Evolutionary conservation across 2,329 filamentous ascomycete genomes (phyloP).

Genomic region (Gnomoniopsis smithogilvyi): DNA sequence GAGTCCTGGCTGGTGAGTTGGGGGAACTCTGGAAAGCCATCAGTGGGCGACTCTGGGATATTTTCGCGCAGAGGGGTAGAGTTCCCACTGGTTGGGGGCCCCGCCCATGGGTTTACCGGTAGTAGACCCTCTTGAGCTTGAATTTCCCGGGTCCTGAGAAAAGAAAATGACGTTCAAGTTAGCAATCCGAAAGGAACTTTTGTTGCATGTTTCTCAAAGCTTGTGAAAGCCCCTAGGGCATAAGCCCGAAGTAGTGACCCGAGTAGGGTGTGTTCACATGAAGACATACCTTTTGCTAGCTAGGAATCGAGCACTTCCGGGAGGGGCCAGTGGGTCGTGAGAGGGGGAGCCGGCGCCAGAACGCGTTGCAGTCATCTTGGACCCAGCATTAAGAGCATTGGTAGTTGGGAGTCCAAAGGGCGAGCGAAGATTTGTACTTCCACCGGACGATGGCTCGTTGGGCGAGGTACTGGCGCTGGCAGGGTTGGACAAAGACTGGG

Average conservation of each 20-base stretch:
- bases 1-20: constrained; percentile 65
- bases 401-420: constrained; percentile 65
- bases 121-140: constrained; percentile 89
- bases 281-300: constrained; percentile 87
- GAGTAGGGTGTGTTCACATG: neutral
- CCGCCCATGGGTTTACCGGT: constrained; percentile 81
- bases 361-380: constrained; percentile 62
- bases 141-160: constrained; percentile 85
- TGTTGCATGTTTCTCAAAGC: neutral
- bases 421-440: constrained; percentile 55
- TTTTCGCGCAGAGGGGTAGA: constrained; percentile 95
- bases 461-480: constrained; percentile 79
- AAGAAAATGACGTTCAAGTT: constrained; percentile 10
- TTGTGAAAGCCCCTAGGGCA: constrained; percentile 16
- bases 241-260: neutral
- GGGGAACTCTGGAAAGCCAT: constrained; percentile 90
- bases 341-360: constrained; percentile 95
- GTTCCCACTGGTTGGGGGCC: constrained; percentile 92
- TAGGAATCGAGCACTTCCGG: constrained; percentile 56
- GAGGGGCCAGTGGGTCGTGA: constrained; percentile 71
- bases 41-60: constrained; percentile 93
- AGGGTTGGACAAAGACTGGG: constrained; percentile 31
- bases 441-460: constrained; percentile 66
- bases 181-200: constrained; percentile 15
- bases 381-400: constrained; percentile 50